Conservation (phyloP, 441 rosid species). For the Pelargonium cotyledonis region DNA sequence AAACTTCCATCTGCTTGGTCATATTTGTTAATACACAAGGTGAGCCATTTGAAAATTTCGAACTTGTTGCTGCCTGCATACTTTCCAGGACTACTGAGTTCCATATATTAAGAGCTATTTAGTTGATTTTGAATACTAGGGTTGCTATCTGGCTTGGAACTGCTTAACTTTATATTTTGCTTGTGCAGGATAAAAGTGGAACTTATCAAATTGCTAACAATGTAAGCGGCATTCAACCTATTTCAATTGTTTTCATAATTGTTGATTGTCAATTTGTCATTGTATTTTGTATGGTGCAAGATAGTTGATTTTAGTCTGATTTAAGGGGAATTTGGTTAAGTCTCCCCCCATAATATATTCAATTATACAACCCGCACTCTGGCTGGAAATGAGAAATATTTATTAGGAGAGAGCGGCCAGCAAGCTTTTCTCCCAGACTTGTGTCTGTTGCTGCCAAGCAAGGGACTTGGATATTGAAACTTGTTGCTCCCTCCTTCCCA, state of each 20-base stretch:
- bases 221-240: conserved; percentile 42
- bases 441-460: too few relatives aligned
- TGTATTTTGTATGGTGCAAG: not conserved
- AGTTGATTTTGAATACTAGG: not conserved
- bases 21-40: not conserved
- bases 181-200: conserved; percentile 72
- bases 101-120: not conserved
- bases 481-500: too few relatives aligned
- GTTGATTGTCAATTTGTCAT: not conserved
- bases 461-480: too few relatives aligned
- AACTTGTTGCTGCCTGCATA: not conserved
- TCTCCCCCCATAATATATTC: too few relatives aligned
- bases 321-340: too few relatives aligned
- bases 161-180: conserved; percentile 14
- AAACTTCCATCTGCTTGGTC: not conserved
- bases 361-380: too few relatives aligned
- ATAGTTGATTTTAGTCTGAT: too few relatives aligned
- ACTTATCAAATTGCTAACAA: conserved; percentile 79
- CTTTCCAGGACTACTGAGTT: not conserved
- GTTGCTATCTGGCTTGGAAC: not conserved
- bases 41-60: not conserved
- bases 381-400: too few relatives aligned
- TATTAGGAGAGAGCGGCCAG: too few relatives aligned
- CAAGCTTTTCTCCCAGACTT: too few relatives aligned
- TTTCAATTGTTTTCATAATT: not conserved